Percentiles rank a stretch among this genome's conserved stretches.
Conservation (phyloP, 108 stramenopile genomes). For the Nannochloropsis granulata region DNA sequence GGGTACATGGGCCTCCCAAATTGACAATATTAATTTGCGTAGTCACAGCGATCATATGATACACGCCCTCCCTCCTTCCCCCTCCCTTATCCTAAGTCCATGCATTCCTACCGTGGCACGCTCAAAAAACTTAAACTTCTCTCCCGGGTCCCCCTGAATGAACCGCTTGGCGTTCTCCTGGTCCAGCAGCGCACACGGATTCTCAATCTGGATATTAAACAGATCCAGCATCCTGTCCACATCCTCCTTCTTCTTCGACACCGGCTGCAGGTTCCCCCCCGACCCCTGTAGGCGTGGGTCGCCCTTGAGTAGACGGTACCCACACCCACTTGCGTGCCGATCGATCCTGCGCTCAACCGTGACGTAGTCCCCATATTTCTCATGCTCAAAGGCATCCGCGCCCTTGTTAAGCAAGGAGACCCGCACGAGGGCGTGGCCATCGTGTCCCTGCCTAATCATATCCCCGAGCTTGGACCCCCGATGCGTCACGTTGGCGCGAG, state of each 20-base stretch:
- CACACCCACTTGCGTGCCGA: constrained; percentile 49
- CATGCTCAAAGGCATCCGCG: constrained; percentile 60
- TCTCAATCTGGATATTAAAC: constrained; percentile 59
- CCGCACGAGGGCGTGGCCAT: constrained; percentile 53
- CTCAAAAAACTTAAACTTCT: constrained; percentile 86
- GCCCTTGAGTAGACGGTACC: constrained; percentile 49
- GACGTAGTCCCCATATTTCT: constrained; percentile 69
- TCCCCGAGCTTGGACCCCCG: constrained; percentile 66
- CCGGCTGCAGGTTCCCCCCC: not conserved
- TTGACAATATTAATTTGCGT: no score
- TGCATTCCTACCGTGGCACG: constrained; percentile 74
- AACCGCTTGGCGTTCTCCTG: constrained; percentile 97
- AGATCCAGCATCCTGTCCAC: constrained; percentile 67
- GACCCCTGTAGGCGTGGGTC: not conserved
- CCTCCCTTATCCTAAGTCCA: not conserved
- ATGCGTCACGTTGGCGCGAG: constrained; percentile 62
- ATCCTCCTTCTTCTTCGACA: constrained; percentile 48
- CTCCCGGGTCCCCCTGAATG: constrained; percentile 65
- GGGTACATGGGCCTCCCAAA: no score
- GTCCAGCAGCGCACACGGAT: constrained; percentile 87
- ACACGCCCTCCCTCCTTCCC: not conserved
- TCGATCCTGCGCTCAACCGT: constrained; percentile 70
- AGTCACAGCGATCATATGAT: no score
- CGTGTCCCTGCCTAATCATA: constrained; percentile 61
- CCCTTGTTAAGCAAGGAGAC: constrained; percentile 77